These are phyloP conservation scores for Naumovozyma baii DNA, from an alignment of 805 yeast genomes.

Conservation along the genomic window DNA sequence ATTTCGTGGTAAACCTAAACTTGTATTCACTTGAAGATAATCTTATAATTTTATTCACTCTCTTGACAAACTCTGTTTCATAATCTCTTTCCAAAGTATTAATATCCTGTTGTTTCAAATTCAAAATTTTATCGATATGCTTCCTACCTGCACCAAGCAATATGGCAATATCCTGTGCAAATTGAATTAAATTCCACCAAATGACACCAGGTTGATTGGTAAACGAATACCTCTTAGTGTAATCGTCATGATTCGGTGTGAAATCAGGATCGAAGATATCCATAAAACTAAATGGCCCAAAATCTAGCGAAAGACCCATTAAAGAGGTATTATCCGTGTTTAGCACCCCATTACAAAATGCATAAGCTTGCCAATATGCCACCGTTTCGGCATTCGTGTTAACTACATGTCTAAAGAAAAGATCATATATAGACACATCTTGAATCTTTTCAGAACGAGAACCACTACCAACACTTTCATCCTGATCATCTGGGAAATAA, in stretches of 20 bases:
- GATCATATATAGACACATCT: slow-evolving; percentile 39
- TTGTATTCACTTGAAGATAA: slow-evolving; percentile 58
- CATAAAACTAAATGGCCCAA: slow-evolving; percentile 90
- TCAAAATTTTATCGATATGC: slow-evolving; percentile 34
- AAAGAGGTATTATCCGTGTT: slow-evolving; percentile 91
- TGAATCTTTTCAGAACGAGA: slow-evolving; percentile 5
- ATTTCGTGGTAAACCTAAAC: slow-evolving; percentile 47
- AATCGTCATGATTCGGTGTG: slow-evolving; percentile 89
- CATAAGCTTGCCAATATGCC: slow-evolving; percentile 85
- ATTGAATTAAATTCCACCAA: slow-evolving; percentile 85
- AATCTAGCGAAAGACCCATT: slow-evolving; percentile 82
- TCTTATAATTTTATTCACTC: slow-evolving; percentile 60
- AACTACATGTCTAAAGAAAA: slow-evolving; percentile 60
- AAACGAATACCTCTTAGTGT: slow-evolving; percentile 59
- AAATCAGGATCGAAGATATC: slow-evolving; percentile 72
- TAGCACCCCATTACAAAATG: slow-evolving; percentile 86
- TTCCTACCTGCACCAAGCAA: slow-evolving; percentile 63
- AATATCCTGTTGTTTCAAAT: slow-evolving; percentile 30
- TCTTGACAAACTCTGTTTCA: slow-evolving; percentile 40
- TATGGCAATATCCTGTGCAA: slow-evolving; percentile 78
- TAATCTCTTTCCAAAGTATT: slow-evolving; percentile 39
- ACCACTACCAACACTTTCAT: slow-evolving; percentile 18
- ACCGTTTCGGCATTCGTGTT: slow-evolving; percentile 66
- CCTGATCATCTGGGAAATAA: slow-evolving; percentile 21
- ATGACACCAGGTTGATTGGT: slow-evolving; percentile 76